Evolutionary conservation across 192 early-diverging fungal species (phyloP), one percentile per base, ranked within the genome.

Genomic region (Podila minutissima): DNA sequence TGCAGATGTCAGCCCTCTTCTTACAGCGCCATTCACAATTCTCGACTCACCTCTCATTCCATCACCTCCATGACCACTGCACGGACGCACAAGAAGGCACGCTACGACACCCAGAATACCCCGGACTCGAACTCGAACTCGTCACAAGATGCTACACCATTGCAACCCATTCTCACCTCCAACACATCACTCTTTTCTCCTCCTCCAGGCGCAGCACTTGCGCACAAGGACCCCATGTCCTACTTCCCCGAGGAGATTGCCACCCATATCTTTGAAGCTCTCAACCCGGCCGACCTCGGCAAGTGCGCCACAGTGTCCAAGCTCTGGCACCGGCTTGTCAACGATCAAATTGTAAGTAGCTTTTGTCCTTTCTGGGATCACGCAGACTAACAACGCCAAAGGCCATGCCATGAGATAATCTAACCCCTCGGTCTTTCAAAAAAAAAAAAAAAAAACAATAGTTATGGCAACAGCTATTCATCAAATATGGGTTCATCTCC

Each of bases 211-310:
- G 12, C 41, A 46, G 41, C 41, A 17, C 41, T 46, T 46, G 15
- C 2, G 41, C 41, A 3, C 53, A 55, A 46, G 31, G 77, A 81
- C n/a, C 77, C 77, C 19, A 69, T 81, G 62, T 29, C 63, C 17
- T 81, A 65, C 50, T 81, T 81, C 17, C 72, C 77, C 6, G 77
- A 81, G 49, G 77, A 81, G 60, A 60, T 81, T 38, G 77, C 77
- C 0, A 71, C 72, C 32, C 62, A 69, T 41, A 73, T 81, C 51
- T 66, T 81, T 22, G 66, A 73, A 12, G 31, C 62, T 9, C 77
- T 81, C 28, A 51, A 58, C 1, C 77, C 77, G 0, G 66, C 62
- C 4, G 77, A 73, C 19, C 71, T 81, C 4, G 71, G 60, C 0
- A 68, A 73, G 17, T 81, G 77, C 31, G 77, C 71, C 17, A 71